Evolutionary conservation across 345 rosid species (phyloP).

Genomic region (Tarenaya hassleriana): DNA sequence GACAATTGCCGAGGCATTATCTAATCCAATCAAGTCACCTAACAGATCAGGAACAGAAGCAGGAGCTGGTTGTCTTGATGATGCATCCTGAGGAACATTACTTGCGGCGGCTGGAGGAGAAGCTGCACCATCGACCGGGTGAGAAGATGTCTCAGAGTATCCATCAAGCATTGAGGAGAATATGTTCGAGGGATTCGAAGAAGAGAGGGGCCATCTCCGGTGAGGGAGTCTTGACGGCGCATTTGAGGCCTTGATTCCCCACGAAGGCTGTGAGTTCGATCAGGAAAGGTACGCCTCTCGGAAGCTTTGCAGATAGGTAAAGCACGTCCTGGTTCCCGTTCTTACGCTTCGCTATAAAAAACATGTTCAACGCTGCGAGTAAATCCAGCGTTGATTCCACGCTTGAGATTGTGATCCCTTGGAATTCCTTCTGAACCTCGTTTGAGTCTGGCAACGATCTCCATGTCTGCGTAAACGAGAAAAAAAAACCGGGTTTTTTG

Average conservation of each 20-base stretch:
- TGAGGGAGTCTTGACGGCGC: conserved; percentile 85
- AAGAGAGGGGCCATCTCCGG: conserved; percentile 75
- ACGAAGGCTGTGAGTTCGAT: conserved; percentile 66
- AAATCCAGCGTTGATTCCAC: conserved; percentile 59
- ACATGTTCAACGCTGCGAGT: conserved; percentile 69
- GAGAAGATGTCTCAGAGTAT: conserved; percentile 53
- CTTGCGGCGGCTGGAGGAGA: conserved; percentile 52
- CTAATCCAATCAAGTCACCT: conserved; percentile 77
- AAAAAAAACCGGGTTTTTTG: too few relatives aligned
- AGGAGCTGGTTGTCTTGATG: too few relatives aligned
- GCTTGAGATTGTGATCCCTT: conserved; percentile 40
- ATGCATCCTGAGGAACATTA: too few relatives aligned
- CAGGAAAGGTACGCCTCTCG: conserved; percentile 67
- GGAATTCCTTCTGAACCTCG: too few relatives aligned
- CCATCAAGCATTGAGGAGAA: conserved; percentile 46
- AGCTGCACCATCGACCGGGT: conserved; percentile 40
- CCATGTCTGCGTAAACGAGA: too few relatives aligned
- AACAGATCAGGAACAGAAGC: conserved; percentile 75
- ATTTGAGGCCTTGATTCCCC: conserved; percentile 68
- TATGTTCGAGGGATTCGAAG: conserved; percentile 81
- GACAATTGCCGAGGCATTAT: conserved; percentile 57
- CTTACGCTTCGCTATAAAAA: conserved; percentile 88
- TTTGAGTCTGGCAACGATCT: conserved; percentile 83
- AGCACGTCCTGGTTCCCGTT: too few relatives aligned
- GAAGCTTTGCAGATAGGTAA: conserved; percentile 77